These are phyloP conservation scores for Suhomyces kunorum DNA, from an alignment of 1,139 yeast species.

Conservation along the genomic window DNA sequence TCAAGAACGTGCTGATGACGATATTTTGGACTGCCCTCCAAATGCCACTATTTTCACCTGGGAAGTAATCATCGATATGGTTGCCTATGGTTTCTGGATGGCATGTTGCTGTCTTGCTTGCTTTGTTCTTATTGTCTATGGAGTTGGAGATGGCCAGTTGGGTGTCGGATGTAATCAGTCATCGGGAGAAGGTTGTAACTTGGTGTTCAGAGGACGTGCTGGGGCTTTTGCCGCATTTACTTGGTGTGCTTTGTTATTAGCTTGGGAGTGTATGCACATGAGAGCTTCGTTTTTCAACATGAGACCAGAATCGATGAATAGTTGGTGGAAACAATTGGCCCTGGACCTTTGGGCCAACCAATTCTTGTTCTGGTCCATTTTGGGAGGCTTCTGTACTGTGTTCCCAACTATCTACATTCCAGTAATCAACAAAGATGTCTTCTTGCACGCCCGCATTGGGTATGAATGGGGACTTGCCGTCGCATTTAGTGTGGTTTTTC, in stretches of 20 bases:
- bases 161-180: constrained; percentile 64
- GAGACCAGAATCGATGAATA: constrained; percentile 66
- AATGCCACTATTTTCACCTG: constrained; percentile 64
- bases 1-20: constrained; percentile 66
- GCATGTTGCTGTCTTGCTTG: constrained; percentile 71
- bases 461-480: constrained; percentile 85
- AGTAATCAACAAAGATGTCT: constrained; percentile 76
- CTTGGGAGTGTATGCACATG: constrained; percentile 89
- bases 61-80: constrained; percentile 73
- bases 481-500: constrained; percentile 61
- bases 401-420: constrained; percentile 89
- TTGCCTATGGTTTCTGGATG: constrained; percentile 72
- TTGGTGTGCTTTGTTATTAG: constrained; percentile 83
- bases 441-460: constrained; percentile 70
- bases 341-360: constrained; percentile 74
- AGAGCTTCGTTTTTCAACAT: constrained; percentile 71
- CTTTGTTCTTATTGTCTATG: constrained; percentile 67
- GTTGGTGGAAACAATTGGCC: constrained; percentile 57
- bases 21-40: constrained; percentile 67
- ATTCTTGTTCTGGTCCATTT: constrained; percentile 81
- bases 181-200: constrained; percentile 43
- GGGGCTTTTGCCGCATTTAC: constrained; percentile 84
- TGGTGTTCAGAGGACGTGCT: constrained; percentile 79
- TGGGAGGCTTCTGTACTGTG: constrained; percentile 68
- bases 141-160: constrained; percentile 64